Conservation (phyloP, 257 asterid genomes). For the Sherardia arvensis region DNA sequence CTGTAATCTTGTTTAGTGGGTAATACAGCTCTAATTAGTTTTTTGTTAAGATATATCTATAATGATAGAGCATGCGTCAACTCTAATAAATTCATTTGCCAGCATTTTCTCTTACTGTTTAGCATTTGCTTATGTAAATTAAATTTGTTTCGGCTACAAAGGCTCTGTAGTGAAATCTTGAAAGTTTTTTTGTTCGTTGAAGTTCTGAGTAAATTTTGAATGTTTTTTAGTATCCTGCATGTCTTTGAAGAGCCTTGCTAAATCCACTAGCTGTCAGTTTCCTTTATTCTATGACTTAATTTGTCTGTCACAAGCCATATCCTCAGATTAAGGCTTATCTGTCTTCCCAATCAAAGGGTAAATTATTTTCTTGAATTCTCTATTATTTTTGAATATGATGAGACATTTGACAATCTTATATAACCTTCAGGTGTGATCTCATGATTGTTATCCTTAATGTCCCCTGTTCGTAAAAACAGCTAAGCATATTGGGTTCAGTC, state of each 20-base stretch:
- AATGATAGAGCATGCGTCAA: not conserved
- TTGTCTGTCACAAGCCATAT: too few relatives aligned
- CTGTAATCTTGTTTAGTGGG: not conserved
- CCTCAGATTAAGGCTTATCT: too few relatives aligned
- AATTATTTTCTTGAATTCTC: not conserved
- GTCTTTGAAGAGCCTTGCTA: not conserved
- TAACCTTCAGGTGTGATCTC: not conserved
- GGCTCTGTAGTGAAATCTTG: not conserved
- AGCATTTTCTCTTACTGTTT: not conserved
- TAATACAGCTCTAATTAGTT: not conserved
- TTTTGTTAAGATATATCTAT: not conserved
- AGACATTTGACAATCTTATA: not conserved
- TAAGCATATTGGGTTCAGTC: too few relatives aligned
- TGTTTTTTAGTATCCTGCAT: not conserved
- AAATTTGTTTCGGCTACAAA: not conserved
- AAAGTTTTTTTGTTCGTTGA: not conserved
- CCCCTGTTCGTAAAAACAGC: not conserved
- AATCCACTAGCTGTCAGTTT: not conserved
- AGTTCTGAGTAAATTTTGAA: not conserved
- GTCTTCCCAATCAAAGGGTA: too few relatives aligned
- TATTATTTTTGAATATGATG: not conserved
- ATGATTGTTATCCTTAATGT: not conserved
- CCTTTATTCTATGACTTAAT: not conserved
- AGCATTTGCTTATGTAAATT: not conserved
- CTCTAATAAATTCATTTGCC: not conserved